Conservation (phyloP, 345 rosid genomes). For the Salix dunnii region DNA sequence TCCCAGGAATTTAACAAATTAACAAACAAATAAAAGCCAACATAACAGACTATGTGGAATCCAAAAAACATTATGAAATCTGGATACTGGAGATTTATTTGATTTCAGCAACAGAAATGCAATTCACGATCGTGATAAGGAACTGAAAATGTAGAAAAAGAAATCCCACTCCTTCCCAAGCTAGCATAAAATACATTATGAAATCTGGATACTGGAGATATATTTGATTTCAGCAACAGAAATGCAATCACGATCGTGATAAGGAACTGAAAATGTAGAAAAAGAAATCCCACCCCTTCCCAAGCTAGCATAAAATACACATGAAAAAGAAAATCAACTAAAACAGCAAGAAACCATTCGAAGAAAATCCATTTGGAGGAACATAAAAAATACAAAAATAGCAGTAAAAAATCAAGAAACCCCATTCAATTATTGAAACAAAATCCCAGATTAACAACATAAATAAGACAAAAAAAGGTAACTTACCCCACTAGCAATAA, state of each 20-base stretch:
- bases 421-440: neutral
- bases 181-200: neutral
- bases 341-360: neutral
- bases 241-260: neutral
- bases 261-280: neutral
- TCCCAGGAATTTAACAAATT: neutral
- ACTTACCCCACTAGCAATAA: constrained; percentile 97
- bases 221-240: neutral
- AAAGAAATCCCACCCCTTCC: neutral
- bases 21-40: neutral
- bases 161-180: neutral
- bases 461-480: neutral
- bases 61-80: neutral
- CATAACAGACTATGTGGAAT: neutral
- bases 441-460: neutral
- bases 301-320: neutral
- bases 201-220: neutral
- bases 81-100: neutral
- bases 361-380: neutral
- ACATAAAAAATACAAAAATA: neutral
- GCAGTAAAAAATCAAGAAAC: neutral
- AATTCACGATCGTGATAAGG: neutral
- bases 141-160: neutral
- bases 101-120: neutral
- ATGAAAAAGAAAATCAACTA: neutral